Conservation (phyloP, 495 filamentous ascomycete species). For the Xylaria palmicola region DNA sequence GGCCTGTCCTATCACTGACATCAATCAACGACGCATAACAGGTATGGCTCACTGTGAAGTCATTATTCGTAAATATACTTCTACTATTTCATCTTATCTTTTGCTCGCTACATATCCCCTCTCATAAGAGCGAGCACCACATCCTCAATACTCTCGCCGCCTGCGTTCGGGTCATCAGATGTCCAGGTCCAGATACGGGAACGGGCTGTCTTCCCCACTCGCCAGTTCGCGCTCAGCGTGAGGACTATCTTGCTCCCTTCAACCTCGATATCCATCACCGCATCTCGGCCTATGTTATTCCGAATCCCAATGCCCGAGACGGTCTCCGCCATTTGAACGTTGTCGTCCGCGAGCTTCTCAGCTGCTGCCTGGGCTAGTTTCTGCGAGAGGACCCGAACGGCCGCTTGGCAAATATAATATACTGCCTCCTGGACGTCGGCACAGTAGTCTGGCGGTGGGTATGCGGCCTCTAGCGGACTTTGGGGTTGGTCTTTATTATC, state of each 20-base stretch:
- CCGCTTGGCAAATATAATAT: constrained; percentile 29
- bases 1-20: too few species aligned
- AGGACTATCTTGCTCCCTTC: constrained; percentile 16
- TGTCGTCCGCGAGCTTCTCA: constrained; percentile 13
- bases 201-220: not conserved
- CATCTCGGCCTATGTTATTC: constrained; percentile 15
- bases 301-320: constrained; percentile 15
- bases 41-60: not conserved
- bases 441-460: constrained; percentile 29
- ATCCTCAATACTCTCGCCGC: not conserved
- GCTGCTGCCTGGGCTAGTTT: constrained; percentile 12
- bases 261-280: constrained; percentile 12
- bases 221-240: constrained; percentile 16
- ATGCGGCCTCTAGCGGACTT: constrained; percentile 22
- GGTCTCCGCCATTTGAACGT: constrained; percentile 21
- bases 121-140: constrained; percentile 2
- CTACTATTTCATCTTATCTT: not conserved
- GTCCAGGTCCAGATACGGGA: constrained; percentile 7
- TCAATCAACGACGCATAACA: not conserved
- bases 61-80: not conserved
- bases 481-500: constrained; percentile 12
- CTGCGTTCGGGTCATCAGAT: not conserved
- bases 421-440: constrained; percentile 23
- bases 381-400: constrained; percentile 18
- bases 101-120: constrained; percentile 1